Percentiles rank a stretch among this genome's conserved stretches.
phyloP scores from a whole-genome alignment of 257 asterid genomes.

The Cordia subcordata region DNA sequence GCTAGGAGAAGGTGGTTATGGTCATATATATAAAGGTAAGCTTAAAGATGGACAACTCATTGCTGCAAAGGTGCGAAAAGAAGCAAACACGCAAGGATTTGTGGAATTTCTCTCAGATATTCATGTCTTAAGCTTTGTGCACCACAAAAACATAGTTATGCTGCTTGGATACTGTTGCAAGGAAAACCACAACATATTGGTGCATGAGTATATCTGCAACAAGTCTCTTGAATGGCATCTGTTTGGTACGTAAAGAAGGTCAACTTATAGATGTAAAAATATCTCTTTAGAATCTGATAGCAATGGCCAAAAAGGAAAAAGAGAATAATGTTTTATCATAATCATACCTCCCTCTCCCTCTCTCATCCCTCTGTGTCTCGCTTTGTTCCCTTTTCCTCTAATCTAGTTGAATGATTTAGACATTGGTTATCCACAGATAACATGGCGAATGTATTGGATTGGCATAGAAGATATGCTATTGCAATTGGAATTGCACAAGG shows the following conservation, averaged over 20 bases:
- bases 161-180: slow-evolving; percentile 81
- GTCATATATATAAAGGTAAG: slow-evolving; percentile 65
- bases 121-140: slow-evolving; percentile 63
- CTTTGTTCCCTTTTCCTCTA: background rate
- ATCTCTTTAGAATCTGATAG: background rate
- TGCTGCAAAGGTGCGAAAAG: slow-evolving; percentile 82
- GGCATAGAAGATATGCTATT: slow-evolving; percentile 67
- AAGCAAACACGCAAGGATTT: slow-evolving; percentile 71
- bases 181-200: slow-evolving; percentile 69
- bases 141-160: slow-evolving; percentile 82
- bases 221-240: slow-evolving; percentile 83
- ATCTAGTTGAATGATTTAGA: slow-evolving; percentile 4
- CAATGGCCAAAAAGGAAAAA: background rate
- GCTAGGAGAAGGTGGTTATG: slow-evolving; percentile 89
- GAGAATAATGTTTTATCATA: background rate
- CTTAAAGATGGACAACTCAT: slow-evolving; percentile 68
- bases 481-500: slow-evolving; percentile 83
- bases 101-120: slow-evolving; percentile 63
- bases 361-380: background rate
- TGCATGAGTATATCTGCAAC: slow-evolving; percentile 73
- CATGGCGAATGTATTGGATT: slow-evolving; percentile 43
- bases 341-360: background rate
- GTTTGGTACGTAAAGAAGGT: slow-evolving; percentile 40
- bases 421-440: slow-evolving; percentile 34
- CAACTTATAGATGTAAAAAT: background rate